Evolutionary conservation across 139 green algal species (phyloP).

Genomic region (Haematococcus lacustris): DNA sequence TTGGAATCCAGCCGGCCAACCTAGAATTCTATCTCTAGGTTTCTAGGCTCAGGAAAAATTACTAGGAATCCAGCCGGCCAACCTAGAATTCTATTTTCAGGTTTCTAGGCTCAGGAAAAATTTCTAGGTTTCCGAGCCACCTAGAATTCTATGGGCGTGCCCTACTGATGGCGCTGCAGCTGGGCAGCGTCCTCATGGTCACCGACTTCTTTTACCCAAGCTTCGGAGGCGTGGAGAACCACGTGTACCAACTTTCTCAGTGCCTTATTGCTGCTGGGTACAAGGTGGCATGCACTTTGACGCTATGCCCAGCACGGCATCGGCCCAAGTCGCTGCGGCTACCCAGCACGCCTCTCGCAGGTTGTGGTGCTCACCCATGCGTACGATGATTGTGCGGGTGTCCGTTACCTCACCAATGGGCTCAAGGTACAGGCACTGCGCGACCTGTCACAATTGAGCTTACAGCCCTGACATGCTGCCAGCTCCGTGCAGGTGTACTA

Average conservation of each 20-base stretch:
- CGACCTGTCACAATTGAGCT: background rate
- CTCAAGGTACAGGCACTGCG: slow-evolving; percentile 64
- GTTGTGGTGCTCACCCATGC: slow-evolving; percentile 43
- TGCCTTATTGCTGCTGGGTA: slow-evolving; percentile 77
- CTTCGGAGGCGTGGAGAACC: slow-evolving; percentile 90
- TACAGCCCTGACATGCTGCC: no score
- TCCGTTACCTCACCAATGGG: slow-evolving; percentile 83
- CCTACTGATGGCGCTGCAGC: no score
- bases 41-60: no score
- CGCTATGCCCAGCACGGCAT: background rate
- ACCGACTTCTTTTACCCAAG: slow-evolving; percentile 96
- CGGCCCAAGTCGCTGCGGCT: background rate
- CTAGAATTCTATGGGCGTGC: no score
- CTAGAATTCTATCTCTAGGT: no score
- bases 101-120: no score
- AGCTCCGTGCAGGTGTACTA: slow-evolving; percentile 82
- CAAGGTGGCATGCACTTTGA: slow-evolving; percentile 41
- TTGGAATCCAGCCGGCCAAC: no score
- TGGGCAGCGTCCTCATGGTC: slow-evolving; percentile 70
- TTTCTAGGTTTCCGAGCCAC: no score
- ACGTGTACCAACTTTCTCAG: slow-evolving; percentile 92
- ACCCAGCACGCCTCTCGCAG: no score
- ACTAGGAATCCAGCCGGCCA: no score
- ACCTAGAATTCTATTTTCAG: no score
- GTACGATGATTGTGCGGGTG: slow-evolving; percentile 53